A percentile compares a stretch with the other conserved stretches of the same genome.
phyloP scores from a whole-genome alignment of 2,329 filamentous ascomycete species.

The Trichoderma koningiopsis region DNA sequence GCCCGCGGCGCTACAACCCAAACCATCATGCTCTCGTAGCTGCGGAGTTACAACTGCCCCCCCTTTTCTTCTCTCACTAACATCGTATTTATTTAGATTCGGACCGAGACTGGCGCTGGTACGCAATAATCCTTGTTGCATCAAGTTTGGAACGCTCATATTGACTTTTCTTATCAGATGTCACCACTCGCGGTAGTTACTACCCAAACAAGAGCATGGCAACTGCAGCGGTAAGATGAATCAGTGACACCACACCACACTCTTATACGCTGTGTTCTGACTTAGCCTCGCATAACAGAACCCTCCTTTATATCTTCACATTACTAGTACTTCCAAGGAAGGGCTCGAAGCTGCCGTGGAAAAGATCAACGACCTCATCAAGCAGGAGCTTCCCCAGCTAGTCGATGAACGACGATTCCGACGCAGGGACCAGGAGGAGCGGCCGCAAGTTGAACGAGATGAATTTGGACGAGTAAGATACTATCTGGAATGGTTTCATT shows the following conservation, averaged over 20 bases:
- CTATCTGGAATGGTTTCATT: neutral
- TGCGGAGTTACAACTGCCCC: constrained; percentile 65
- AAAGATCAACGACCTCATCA: constrained; percentile 93
- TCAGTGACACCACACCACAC: constrained; percentile 28
- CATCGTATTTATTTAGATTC: constrained; percentile 94
- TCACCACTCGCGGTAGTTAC: constrained; percentile 95
- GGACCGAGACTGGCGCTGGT: constrained; percentile 99
- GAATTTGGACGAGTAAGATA: constrained; percentile 75
- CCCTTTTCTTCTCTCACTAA: constrained; percentile 87
- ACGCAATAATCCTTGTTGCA: constrained; percentile 60
- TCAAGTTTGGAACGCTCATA: constrained; percentile 46
- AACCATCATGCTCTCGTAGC: constrained; percentile 70
- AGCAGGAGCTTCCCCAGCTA: constrained; percentile 91
- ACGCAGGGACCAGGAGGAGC: constrained; percentile 74
- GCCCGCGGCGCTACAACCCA: constrained; percentile 51
- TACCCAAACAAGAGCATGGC: constrained; percentile 98
- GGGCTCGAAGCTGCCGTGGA: constrained; percentile 86
- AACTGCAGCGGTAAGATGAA: constrained; percentile 73
- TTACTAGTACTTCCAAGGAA: constrained; percentile 88
- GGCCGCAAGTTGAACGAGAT: constrained; percentile 73
- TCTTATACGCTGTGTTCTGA: neutral
- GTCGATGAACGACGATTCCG: constrained; percentile 94
- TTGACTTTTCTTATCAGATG: constrained; percentile 73
- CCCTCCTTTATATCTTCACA: constrained; percentile 90
- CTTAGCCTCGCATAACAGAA: constrained; percentile 57